Percentiles rank a stretch among this genome's conserved stretches.
These are phyloP conservation scores for Ustilago lituana DNA, from an alignment of 1,284 basidiomycete species.

Conservation along the genomic window DNA sequence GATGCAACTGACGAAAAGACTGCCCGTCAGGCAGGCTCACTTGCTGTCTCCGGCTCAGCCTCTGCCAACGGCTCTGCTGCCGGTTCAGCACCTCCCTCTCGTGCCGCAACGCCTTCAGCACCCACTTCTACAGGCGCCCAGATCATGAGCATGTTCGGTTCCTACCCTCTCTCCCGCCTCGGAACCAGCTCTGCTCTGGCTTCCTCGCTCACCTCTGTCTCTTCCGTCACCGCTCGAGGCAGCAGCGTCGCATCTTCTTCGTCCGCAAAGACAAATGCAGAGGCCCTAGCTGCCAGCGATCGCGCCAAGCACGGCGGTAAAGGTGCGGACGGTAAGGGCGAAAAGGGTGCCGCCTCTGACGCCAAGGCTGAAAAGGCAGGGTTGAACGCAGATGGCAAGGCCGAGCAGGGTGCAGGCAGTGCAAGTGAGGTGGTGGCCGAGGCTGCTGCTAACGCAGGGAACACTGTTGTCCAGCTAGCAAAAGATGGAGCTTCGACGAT, in stretches of 20 bases:
- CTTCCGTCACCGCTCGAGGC: conserved; percentile 51
- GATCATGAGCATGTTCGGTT: conserved; percentile 58
- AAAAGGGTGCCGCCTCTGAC: neutral
- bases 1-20: conserved; percentile 3
- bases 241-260: conserved; percentile 40
- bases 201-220: conserved; percentile 46
- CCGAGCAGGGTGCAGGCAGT: neutral
- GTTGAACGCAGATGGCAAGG: neutral
- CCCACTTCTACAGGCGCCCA: conserved; percentile 38
- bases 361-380: neutral
- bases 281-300: conserved; percentile 31
- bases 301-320: conserved; percentile 29
- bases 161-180: conserved; percentile 55
- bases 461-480: conserved; percentile 20
- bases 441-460: conserved; percentile 23
- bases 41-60: conserved; percentile 2
- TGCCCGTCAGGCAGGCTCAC: conserved; percentile 2
- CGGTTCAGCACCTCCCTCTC: conserved; percentile 32
- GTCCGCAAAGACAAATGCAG: conserved; percentile 37
- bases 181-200: conserved; percentile 41
- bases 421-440: conserved; percentile 9
- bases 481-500: conserved; percentile 9
- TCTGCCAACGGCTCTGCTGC: conserved; percentile 30
- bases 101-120: conserved; percentile 34
- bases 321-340: conserved; percentile 9